These are phyloP conservation scores for Arthroderma sp. DNA, from an alignment of 2,329 filamentous ascomycete genomes.

Conservation along the genomic window DNA sequence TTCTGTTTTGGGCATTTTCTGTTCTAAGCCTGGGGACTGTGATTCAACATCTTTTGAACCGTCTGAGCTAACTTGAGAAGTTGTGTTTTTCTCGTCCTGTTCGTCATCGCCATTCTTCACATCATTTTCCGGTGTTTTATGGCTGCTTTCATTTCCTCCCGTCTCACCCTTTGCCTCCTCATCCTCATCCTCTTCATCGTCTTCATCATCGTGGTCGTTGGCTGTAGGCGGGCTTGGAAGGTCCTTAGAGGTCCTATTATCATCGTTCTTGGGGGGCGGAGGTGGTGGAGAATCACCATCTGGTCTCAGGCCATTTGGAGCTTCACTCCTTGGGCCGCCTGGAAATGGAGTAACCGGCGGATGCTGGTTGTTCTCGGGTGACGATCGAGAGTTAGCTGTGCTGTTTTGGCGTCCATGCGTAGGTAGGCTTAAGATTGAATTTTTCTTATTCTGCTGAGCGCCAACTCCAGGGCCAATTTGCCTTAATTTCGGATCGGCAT, in stretches of 20 bases:
- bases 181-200: constrained; percentile 10
- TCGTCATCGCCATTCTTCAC: not conserved
- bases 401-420: constrained; percentile 5
- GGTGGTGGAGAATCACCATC: constrained; percentile 8
- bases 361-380: constrained; percentile 7
- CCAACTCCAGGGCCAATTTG: constrained; percentile 32
- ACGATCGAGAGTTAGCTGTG: not conserved
- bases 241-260: not conserved
- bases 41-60: not conserved
- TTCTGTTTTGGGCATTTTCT: not conserved
- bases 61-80: not conserved
- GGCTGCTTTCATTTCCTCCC: constrained; percentile 8
- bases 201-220: not conserved
- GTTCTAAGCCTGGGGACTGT: not conserved
- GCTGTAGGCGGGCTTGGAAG: constrained; percentile 3
- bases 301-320: constrained; percentile 8
- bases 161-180: constrained; percentile 10
- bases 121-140: constrained; percentile 5
- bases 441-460: constrained; percentile 13
- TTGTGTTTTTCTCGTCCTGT: not conserved
- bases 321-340: constrained; percentile 11
- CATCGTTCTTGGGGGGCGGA: constrained; percentile 6
- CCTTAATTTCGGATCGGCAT: constrained; percentile 59
- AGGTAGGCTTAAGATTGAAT: constrained; percentile 9
- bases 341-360: constrained; percentile 19